These are phyloP conservation scores for Westerdykella ornata DNA, from an alignment of 2,329 filamentous ascomycete genomes.

Conservation along the genomic window DNA sequence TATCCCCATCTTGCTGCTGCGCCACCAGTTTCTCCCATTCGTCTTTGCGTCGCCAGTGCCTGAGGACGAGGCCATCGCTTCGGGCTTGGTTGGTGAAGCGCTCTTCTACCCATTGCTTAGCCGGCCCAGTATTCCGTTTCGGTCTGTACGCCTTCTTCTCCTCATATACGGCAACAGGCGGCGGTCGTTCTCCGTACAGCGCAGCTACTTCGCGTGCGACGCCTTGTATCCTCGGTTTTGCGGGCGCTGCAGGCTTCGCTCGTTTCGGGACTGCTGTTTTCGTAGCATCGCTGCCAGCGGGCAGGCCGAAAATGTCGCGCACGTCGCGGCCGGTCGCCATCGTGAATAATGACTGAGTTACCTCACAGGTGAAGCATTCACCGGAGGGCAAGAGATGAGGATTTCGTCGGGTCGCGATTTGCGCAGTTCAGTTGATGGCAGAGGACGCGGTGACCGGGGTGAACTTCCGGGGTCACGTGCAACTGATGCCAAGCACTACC, in stretches of 20 bases:
- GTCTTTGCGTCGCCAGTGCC: constrained; percentile 70
- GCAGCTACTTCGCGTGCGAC: constrained; percentile 39
- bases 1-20: constrained; percentile 19
- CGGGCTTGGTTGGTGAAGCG: constrained; percentile 75
- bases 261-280: constrained; percentile 60
- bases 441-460: no score
- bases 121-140: constrained; percentile 35
- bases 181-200: constrained; percentile 37
- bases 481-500: no score
- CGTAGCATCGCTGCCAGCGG: constrained; percentile 46
- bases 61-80: constrained; percentile 61
- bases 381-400: no score
- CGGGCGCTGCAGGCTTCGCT: constrained; percentile 49
- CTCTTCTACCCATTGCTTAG: constrained; percentile 36
- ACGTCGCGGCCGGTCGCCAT: constrained; percentile 54
- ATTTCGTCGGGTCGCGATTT: no score
- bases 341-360: constrained; percentile 6
- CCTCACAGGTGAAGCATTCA: no score
- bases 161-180: constrained; percentile 38
- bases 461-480: no score
- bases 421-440: no score
- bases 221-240: constrained; percentile 47
- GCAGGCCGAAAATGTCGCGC: constrained; percentile 80
- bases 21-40: constrained; percentile 30
- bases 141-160: constrained; percentile 37